phyloP scores from a whole-genome alignment of 768 basidiomycete species.

The Nidularia sp. region DNA sequence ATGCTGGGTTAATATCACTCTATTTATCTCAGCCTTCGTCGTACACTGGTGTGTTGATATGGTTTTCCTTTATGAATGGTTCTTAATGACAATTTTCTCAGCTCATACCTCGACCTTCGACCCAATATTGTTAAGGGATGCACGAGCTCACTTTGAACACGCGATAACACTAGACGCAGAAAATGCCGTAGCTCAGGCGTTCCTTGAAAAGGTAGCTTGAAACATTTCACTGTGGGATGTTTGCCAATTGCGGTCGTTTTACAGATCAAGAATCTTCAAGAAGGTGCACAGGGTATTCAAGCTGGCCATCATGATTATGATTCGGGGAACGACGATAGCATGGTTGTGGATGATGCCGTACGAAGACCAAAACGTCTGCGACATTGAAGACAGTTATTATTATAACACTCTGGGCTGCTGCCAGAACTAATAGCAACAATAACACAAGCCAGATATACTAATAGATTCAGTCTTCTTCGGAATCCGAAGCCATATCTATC shows the following conservation, averaged over 20 bases:
- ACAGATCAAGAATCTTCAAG: neutral
- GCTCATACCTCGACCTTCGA: constrained; percentile 18
- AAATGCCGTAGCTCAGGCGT: constrained; percentile 47
- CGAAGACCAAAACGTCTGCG: constrained; percentile 21
- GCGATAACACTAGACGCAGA: constrained; percentile 56
- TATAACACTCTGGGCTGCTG: no score
- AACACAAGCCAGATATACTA: neutral
- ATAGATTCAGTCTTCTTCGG: constrained; percentile 44
- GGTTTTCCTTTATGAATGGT: no score
- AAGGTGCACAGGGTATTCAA: neutral
- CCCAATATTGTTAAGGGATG: constrained; percentile 38
- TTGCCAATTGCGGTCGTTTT: no score
- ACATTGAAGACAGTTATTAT: no score
- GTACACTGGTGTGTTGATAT: no score
- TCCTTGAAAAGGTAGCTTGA: constrained; percentile 51
- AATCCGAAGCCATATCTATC: constrained; percentile 79
- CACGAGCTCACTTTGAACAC: constrained; percentile 64
- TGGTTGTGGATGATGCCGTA: constrained; percentile 12
- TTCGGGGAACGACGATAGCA: no score
- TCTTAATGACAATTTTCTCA: constrained; percentile 2
- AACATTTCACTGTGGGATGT: no score
- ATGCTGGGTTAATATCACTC: constrained; percentile 74
- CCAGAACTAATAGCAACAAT: no score
- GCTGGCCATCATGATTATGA: constrained; percentile 28
- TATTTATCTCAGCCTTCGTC: constrained; percentile 56